Percentiles rank a stretch among this genome's conserved stretches.
phyloP scores from a whole-genome alignment of 768 basidiomycete genomes.

The Boletus reticuloceps region DNA sequence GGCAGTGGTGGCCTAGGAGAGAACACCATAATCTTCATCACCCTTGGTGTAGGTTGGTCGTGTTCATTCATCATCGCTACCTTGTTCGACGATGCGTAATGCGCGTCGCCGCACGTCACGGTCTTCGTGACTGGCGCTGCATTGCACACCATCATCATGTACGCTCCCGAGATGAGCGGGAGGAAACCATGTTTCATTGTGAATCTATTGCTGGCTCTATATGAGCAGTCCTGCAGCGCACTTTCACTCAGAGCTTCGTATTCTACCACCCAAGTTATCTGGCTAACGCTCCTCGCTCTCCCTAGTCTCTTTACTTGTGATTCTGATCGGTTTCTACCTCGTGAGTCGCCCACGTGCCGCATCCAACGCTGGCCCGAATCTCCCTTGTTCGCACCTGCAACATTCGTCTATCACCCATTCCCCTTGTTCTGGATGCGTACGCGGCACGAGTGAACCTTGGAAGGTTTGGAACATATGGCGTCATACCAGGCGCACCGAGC shows the following conservation, averaged over 20 bases:
- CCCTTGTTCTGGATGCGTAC: neutral
- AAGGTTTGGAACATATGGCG: slow-evolving; percentile 18
- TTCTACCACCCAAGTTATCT: neutral
- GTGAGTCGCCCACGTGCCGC: slow-evolving; percentile 18
- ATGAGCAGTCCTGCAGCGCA: neutral
- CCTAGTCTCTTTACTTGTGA: slow-evolving; percentile 22
- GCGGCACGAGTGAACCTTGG: slow-evolving; percentile 9
- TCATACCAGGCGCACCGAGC: neutral
- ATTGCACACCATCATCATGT: neutral
- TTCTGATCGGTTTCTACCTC: slow-evolving; percentile 28
- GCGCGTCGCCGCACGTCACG: neutral
- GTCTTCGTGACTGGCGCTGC: neutral
- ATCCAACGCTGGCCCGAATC: neutral
- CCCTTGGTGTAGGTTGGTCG: slow-evolving; percentile 25
- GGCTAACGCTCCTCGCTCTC: slow-evolving; percentile 9
- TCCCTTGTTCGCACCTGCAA: neutral
- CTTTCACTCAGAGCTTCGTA: neutral
- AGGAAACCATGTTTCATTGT: neutral
- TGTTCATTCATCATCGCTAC: slow-evolving; percentile 1
- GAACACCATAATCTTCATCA: slow-evolving; percentile 23
- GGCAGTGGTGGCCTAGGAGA: slow-evolving; percentile 3
- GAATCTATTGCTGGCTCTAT: neutral
- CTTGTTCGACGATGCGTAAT: slow-evolving; percentile 1
- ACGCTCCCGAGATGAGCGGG: neutral
- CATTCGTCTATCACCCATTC: slow-evolving; percentile 1